Evolutionary conservation across 305 asterid species (phyloP).

Genomic region (Fraxinus dipetala): DNA sequence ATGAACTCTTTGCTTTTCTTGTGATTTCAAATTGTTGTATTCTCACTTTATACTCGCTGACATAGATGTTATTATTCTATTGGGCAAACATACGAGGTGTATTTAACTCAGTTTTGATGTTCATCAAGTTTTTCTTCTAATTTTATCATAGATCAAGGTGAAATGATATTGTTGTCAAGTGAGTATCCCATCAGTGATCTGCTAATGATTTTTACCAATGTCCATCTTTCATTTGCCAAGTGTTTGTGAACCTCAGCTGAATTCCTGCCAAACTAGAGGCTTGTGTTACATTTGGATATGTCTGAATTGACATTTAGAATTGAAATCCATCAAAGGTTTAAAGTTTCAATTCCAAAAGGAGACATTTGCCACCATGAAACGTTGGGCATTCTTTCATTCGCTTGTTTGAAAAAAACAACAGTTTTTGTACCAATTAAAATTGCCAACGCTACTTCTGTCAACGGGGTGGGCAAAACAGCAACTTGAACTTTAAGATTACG

Average conservation of each 20-base stretch:
- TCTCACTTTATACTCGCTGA: not conserved
- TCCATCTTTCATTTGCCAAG: not conserved
- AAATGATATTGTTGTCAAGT: not conserved
- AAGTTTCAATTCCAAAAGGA: not conserved
- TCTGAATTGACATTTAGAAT: not conserved
- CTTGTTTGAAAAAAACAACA: too few relatives aligned
- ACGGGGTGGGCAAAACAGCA: not conserved
- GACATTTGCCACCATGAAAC: not conserved
- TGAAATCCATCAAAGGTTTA: not conserved
- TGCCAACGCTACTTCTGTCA: too few relatives aligned
- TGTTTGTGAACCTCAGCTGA: not conserved
- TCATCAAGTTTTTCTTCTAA: not conserved
- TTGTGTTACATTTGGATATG: not conserved
- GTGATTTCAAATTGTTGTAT: slow-evolving; percentile 21
- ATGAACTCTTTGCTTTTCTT: slow-evolving; percentile 15
- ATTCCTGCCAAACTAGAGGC: not conserved
- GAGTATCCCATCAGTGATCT: not conserved
- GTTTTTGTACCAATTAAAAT: too few relatives aligned
- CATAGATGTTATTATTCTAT: not conserved
- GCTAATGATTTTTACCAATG: not conserved
- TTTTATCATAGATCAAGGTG: not conserved
- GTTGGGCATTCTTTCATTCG: too few relatives aligned
- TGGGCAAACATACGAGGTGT: not conserved
- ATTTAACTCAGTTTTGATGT: not conserved
- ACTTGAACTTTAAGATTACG: not conserved